Percentiles rank a stretch among this genome's conserved stretches.
phyloP scores from a whole-genome alignment of 768 basidiomycete species.

The Amanita thiersii region DNA sequence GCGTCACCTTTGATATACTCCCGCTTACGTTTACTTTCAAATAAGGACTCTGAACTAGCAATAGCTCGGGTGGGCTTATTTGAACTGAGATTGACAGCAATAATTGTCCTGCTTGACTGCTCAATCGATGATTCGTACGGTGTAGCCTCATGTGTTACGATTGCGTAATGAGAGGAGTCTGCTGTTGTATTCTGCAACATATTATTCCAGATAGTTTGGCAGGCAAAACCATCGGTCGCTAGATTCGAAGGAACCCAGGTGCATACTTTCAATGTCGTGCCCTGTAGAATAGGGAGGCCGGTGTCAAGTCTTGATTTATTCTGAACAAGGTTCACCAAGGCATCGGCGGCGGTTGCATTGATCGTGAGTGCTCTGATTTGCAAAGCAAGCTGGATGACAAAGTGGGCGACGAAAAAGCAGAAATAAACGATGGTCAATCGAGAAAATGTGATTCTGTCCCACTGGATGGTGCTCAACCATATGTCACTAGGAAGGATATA shows the following conservation, averaged over 20 bases:
- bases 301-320: conserved; percentile 39
- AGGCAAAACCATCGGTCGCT: conserved; percentile 27
- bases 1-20: no score
- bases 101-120: neutral
- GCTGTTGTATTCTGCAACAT: conserved; percentile 3
- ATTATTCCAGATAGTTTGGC: conserved; percentile 51
- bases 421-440: conserved; percentile 60
- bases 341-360: conserved; percentile 49
- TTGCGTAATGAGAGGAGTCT: no score
- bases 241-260: conserved; percentile 39
- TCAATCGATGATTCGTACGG: no score
- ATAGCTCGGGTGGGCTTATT: neutral
- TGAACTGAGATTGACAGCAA: neutral
- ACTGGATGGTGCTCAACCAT: conserved; percentile 32
- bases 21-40: neutral
- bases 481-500: conserved; percentile 2
- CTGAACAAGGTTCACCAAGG: conserved; percentile 41
- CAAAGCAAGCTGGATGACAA: conserved; percentile 56
- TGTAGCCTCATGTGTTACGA: no score
- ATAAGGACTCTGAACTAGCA: neutral
- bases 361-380: conserved; percentile 60
- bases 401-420: conserved; percentile 58
- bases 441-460: conserved; percentile 64
- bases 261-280: conserved; percentile 49
- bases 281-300: conserved; percentile 44